Evolutionary conservation across 2,329 filamentous ascomycete genomes (phyloP), one percentile per base, ranked within the genome.

Genomic region (Bretziella fagacearum): DNA sequence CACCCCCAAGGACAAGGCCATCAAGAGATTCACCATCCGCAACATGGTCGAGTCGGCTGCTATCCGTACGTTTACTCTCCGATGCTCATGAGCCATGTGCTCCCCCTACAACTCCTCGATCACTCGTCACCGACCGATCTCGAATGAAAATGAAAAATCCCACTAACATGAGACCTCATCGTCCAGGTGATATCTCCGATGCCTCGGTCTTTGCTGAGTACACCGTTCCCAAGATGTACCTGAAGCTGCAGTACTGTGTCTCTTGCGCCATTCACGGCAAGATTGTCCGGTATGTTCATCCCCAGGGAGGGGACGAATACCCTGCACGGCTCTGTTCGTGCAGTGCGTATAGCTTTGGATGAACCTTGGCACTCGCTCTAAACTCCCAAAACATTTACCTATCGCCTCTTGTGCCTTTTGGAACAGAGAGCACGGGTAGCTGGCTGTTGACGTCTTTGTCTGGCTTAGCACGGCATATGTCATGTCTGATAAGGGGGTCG

Each of bases 231-330:
- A 98, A 98, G 84, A 98, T 98, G 93, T 98, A 98, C 84, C 77
- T 98, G 73, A 98, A 98, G 83, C 82, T 98, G 69, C 91, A 98
- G 77, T 98, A 98, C 85, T 98, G 91, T 71, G 91, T 98, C 66
- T 96, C 89, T 71, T 98, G 91, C 74, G 91, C 91, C 65, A 98
- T 98, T 59, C 91, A 98, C 79, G 91, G 91, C 79, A 98, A 98
- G 84, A 98, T 98, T 70, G 93, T 98, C 71, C 89, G 91, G 89
- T 96, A 91, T 70, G 87, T 78, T 67, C 66, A 66, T 71, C 63
- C 63, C 63, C 40, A 56, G 61, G 66, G 69, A 70, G 70, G 40
- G 69, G 70, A 74, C 70, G 73, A 74, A 72, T 73, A 62, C 65
- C 60, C 61, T 60, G 52, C n/a, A 37, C 39, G 42, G 48, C n/a